Evolutionary conservation across 345 rosid genomes (phyloP).

Genomic region (Excoecaria cochinchinensis): DNA sequence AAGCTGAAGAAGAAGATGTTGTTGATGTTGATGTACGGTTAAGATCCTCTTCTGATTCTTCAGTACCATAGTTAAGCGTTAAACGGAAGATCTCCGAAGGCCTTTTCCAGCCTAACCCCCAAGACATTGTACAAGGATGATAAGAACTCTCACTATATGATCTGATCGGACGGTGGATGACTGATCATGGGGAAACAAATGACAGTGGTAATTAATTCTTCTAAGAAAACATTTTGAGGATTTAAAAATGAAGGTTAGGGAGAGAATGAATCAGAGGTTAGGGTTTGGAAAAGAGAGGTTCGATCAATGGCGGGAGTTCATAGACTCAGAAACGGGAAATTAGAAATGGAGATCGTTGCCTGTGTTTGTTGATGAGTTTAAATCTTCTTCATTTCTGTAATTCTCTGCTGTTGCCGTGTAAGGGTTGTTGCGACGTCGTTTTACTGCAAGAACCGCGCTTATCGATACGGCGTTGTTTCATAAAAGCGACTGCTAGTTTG

Average conservation of each 20-base stretch:
- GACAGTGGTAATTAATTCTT: background rate
- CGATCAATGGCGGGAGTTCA: slow-evolving; percentile 17
- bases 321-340: background rate
- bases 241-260: no score
- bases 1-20: slow-evolving; percentile 31
- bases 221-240: no score
- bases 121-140: slow-evolving; percentile 59
- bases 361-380: background rate
- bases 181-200: background rate
- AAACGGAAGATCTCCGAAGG: slow-evolving; percentile 79
- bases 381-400: background rate
- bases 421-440: background rate
- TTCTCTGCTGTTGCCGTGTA: background rate
- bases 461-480: background rate
- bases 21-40: slow-evolving; percentile 43
- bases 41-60: slow-evolving; percentile 55
- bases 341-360: background rate
- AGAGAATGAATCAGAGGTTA: background rate
- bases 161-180: slow-evolving; percentile 29
- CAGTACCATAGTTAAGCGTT: slow-evolving; percentile 66
- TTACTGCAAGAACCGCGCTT: background rate
- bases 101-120: slow-evolving; percentile 98
- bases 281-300: background rate
- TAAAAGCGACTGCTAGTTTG: background rate
- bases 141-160: slow-evolving; percentile 10